Evolutionary conservation across 306 rosid species (phyloP).

Genomic region (Canavalia gladiata): DNA sequence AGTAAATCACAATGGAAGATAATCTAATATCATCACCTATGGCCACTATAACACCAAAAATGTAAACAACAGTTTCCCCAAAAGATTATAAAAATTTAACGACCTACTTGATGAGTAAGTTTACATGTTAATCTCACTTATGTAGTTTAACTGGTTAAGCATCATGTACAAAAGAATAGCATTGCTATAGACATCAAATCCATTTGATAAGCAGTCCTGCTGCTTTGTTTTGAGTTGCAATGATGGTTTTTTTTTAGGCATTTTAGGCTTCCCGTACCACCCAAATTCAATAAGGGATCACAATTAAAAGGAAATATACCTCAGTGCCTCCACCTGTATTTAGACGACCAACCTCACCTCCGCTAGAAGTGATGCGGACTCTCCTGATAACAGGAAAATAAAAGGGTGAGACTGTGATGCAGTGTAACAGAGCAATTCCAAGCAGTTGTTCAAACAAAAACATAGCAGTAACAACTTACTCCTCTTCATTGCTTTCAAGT

Average conservation of each 20-base stretch:
- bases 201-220: slow-evolving; percentile 53
- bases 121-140: slow-evolving; percentile 19
- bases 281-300: slow-evolving; percentile 1
- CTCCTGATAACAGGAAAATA: slow-evolving; percentile 66
- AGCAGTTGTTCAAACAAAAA: slow-evolving; percentile 17
- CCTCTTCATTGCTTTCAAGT: slow-evolving; percentile 93
- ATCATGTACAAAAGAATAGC: not conserved
- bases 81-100: slow-evolving; percentile 8
- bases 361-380: slow-evolving; percentile 87
- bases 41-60: slow-evolving; percentile 28
- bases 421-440: slow-evolving; percentile 30
- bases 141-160: slow-evolving; percentile 29
- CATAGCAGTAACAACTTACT: slow-evolving; percentile 62
- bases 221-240: slow-evolving; percentile 37
- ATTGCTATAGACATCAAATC: slow-evolving; percentile 1
- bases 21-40: slow-evolving; percentile 32
- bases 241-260: not conserved
- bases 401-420: slow-evolving; percentile 32
- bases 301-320: slow-evolving; percentile 60
- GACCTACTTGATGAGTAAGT: slow-evolving; percentile 4
- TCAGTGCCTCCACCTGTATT: slow-evolving; percentile 99
- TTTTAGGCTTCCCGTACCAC: slow-evolving; percentile 21
- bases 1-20: slow-evolving; percentile 1
- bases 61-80: slow-evolving; percentile 16
- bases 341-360: slow-evolving; percentile 98